Evolutionary conservation across 257 asterid species (phyloP).

Genomic region (Phtheirospermum japonicum): DNA sequence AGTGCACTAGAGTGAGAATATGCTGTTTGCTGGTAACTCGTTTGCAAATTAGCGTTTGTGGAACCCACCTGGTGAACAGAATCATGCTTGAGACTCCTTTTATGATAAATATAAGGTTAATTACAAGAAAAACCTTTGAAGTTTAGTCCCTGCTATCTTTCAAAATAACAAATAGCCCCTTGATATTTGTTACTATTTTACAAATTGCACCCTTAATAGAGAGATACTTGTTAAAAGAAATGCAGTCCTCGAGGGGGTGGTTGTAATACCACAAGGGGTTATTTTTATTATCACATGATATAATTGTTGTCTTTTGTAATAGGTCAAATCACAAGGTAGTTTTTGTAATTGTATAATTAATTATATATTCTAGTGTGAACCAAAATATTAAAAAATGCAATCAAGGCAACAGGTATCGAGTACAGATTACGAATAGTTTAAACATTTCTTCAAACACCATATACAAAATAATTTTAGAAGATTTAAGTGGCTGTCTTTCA

Average conservation of each 20-base stretch:
- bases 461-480: constrained; percentile 2
- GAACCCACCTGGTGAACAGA: constrained; percentile 46
- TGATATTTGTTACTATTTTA: background rate
- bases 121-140: background rate
- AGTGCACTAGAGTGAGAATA: constrained; percentile 39
- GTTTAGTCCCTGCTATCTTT: background rate
- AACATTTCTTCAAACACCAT: background rate
- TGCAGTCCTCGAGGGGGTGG: background rate
- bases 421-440: background rate
- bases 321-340: background rate
- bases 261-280: background rate
- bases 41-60: constrained; percentile 41
- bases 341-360: background rate
- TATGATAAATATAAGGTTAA: constrained; percentile 2
- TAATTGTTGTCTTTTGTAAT: background rate
- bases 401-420: background rate
- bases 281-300: background rate
- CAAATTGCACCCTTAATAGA: background rate
- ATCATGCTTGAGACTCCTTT: constrained; percentile 24
- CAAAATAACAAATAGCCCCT: background rate
- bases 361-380: background rate
- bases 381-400: constrained; percentile 5
- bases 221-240: no score
- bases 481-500: background rate
- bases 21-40: constrained; percentile 39